phyloP scores from a whole-genome alignment of 306 rosid genomes.

The Cicer bijugum region DNA sequence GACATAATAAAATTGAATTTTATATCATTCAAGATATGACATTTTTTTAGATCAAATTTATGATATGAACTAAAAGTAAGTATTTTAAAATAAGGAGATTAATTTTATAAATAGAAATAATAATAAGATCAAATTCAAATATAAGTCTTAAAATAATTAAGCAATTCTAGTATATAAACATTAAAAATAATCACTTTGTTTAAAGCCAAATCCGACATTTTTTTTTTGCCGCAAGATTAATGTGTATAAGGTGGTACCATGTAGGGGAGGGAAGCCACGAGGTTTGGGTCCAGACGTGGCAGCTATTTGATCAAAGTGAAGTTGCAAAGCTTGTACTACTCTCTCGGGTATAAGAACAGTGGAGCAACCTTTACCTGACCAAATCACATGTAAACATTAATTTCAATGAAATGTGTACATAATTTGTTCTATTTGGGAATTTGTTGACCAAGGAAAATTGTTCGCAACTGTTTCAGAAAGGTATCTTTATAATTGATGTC shows the following conservation, averaged over 20 bases:
- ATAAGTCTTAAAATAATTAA: too few relatives aligned
- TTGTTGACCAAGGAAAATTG: not conserved
- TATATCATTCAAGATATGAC: too few relatives aligned
- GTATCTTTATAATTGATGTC: not conserved
- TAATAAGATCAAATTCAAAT: too few relatives aligned
- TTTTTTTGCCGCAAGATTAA: not conserved
- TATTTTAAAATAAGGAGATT: too few relatives aligned
- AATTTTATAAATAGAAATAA: too few relatives aligned
- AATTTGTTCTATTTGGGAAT: too few relatives aligned
- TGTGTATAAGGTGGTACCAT: slow-evolving; percentile 50
- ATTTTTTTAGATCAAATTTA: too few relatives aligned
- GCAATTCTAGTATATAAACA: not conserved
- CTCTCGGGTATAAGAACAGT: slow-evolving; percentile 89
- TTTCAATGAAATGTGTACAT: not conserved
- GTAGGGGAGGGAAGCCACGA: slow-evolving; percentile 47
- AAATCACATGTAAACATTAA: slow-evolving; percentile 31
- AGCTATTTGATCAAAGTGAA: slow-evolving; percentile 79
- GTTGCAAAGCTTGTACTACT: slow-evolving; percentile 83
- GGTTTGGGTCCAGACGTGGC: slow-evolving; percentile 57
- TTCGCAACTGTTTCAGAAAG: not conserved
- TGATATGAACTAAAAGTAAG: too few relatives aligned
- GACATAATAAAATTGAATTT: too few relatives aligned
- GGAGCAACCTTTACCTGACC: slow-evolving; percentile 55
- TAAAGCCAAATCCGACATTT: not conserved
- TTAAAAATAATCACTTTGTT: not conserved